Evolutionary conservation across 2,329 filamentous ascomycete genomes (phyloP).

Genomic region (Cryoendolithus antarcticus): DNA sequence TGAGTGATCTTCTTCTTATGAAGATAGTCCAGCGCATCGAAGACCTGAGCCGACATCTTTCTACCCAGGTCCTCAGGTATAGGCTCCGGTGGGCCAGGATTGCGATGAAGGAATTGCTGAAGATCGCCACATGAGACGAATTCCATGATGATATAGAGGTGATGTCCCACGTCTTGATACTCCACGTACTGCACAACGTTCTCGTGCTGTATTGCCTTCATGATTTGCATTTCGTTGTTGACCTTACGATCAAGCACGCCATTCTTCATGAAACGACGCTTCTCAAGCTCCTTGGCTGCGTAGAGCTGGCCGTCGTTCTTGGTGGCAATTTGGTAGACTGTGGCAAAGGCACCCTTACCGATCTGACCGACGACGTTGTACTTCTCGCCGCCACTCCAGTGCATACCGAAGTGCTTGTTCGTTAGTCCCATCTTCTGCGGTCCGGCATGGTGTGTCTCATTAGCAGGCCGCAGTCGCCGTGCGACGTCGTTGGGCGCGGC

Average conservation of each 20-base stretch:
- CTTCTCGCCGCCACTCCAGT: slow-evolving; percentile 65
- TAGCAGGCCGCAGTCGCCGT: slow-evolving; percentile 1
- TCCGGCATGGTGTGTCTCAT: background rate
- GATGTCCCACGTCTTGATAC: slow-evolving; percentile 66
- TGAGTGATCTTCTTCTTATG: slow-evolving; percentile 86
- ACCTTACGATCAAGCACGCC: slow-evolving; percentile 81
- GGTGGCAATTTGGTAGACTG: slow-evolving; percentile 78
- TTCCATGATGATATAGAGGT: slow-evolving; percentile 96
- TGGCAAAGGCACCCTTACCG: slow-evolving; percentile 89
- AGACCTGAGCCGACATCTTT: slow-evolving; percentile 60
- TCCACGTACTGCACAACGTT: slow-evolving; percentile 91
- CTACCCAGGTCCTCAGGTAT: slow-evolving; percentile 39
- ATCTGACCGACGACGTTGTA: slow-evolving; percentile 77
- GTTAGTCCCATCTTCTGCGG: slow-evolving; percentile 6
- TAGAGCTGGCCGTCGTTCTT: slow-evolving; percentile 73
- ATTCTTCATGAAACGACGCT: slow-evolving; percentile 85
- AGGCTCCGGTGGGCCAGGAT: slow-evolving; percentile 52
- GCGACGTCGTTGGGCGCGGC: background rate
- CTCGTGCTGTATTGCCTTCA: slow-evolving; percentile 69
- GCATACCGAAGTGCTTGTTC: slow-evolving; percentile 49
- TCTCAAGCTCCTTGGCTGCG: slow-evolving; percentile 91
- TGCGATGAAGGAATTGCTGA: slow-evolving; percentile 54
- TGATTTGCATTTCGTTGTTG: slow-evolving; percentile 94
- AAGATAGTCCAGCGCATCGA: slow-evolving; percentile 74
- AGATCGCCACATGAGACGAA: slow-evolving; percentile 74